phyloP scores from a whole-genome alignment of 352 stramenopile species.

The Globisporangium paroecandrum region DNA sequence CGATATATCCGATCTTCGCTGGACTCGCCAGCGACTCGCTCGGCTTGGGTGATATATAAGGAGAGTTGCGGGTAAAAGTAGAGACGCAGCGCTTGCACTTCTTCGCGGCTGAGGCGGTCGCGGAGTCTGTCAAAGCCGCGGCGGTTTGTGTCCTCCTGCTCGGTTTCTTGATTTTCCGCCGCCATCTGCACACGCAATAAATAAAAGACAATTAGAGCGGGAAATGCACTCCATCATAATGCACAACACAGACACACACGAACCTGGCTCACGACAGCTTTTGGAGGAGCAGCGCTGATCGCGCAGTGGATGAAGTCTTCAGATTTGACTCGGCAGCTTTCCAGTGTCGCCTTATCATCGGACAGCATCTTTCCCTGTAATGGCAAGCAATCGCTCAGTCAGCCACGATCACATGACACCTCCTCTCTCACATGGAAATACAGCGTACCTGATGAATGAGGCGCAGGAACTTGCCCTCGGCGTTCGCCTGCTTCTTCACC shows the following conservation, averaged over 20 bases:
- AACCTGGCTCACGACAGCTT: slow-evolving; percentile 76
- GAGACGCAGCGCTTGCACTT: slow-evolving; percentile 78
- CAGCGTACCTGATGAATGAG: slow-evolving; percentile 71
- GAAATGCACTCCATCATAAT: background rate
- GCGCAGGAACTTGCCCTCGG: slow-evolving; percentile 81
- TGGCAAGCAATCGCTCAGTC: background rate
- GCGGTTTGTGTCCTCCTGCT: slow-evolving; percentile 51
- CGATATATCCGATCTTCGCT: slow-evolving; percentile 88
- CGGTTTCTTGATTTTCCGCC: slow-evolving; percentile 25
- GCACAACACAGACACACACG: background rate
- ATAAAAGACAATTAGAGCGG: background rate
- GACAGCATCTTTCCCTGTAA: slow-evolving; percentile 78
- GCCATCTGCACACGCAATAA: slow-evolving; percentile 14
- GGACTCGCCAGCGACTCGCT: slow-evolving; percentile 65
- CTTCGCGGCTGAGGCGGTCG: slow-evolving; percentile 78
- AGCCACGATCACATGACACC: background rate
- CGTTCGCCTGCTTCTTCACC: slow-evolving; percentile 70
- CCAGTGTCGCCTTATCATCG: slow-evolving; percentile 71
- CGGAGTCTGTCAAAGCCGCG: slow-evolving; percentile 79
- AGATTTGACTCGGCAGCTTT: slow-evolving; percentile 72
- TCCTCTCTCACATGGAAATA: background rate
- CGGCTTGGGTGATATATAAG: slow-evolving; percentile 78
- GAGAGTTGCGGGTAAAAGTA: slow-evolving; percentile 88
- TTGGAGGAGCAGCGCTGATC: slow-evolving; percentile 75
- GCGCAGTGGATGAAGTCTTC: slow-evolving; percentile 87